Evolutionary conservation across 345 rosid genomes (phyloP).

Genomic region (Rhodomyrtus tomentosa): DNA sequence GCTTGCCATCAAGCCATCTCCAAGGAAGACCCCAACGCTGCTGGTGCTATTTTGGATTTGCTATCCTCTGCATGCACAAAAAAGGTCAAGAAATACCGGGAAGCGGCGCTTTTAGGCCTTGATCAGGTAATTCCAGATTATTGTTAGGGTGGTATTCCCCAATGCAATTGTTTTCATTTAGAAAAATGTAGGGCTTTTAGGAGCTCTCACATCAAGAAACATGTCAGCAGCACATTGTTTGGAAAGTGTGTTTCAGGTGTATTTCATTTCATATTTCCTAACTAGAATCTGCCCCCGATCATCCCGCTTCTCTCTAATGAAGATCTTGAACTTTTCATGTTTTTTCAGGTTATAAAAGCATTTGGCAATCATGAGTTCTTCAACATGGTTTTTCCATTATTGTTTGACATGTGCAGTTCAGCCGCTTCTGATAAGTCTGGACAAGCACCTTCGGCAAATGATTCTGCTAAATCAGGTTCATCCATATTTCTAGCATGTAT

Average conservation of each 20-base stretch:
- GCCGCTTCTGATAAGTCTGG: slow-evolving; percentile 26
- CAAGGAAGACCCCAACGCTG: slow-evolving; percentile 42
- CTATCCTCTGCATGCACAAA: slow-evolving; percentile 70
- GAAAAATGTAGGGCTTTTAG: not conserved
- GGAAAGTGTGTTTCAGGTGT: not conserved
- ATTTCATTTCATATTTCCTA: not conserved
- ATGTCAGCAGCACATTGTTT: not conserved
- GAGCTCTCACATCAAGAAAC: not conserved
- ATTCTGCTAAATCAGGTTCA: slow-evolving; percentile 54
- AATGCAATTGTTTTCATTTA: not conserved
- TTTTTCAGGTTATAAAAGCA: slow-evolving; percentile 61
- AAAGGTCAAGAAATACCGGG: slow-evolving; percentile 67
- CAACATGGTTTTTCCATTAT: slow-evolving; percentile 48
- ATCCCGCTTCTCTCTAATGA: not conserved
- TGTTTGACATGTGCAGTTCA: slow-evolving; percentile 56
- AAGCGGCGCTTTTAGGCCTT: slow-evolving; percentile 70
- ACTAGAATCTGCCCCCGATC: not conserved
- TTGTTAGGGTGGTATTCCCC: not conserved
- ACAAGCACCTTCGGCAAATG: slow-evolving; percentile 28
- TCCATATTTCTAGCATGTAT: not conserved
- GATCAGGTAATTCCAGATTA: slow-evolving; percentile 40
- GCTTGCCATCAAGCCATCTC: slow-evolving; percentile 72
- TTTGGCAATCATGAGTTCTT: slow-evolving; percentile 71
- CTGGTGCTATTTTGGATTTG: slow-evolving; percentile 47
- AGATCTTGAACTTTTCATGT: not conserved